Evolutionary conservation across 768 basidiomycete genomes (phyloP).

Genomic region (Gloeostereum incarnatum): DNA sequence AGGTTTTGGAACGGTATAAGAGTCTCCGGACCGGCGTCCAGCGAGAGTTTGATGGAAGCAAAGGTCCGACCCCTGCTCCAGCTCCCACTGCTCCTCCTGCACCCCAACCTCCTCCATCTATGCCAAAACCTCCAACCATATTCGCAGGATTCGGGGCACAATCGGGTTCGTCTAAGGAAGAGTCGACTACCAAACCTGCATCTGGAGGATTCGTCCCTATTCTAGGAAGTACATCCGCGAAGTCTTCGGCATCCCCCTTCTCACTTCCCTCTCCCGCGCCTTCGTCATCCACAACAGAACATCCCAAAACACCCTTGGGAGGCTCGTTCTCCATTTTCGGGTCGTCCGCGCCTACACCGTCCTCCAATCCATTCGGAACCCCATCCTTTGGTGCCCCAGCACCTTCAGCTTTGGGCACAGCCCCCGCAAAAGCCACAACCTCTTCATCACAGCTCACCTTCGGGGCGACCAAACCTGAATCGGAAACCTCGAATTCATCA

Average conservation of each 20-base stretch:
- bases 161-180: too few relatives aligned
- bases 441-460: conserved; percentile 5
- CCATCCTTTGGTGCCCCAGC: neutral
- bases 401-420: neutral
- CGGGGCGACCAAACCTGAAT: conserved; percentile 3
- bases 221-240: too few relatives aligned
- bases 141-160: too few relatives aligned
- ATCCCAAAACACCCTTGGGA: conserved; percentile 5
- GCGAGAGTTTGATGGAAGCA: conserved; percentile 37
- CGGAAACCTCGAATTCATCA: conserved; percentile 4
- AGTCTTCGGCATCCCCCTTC: too few relatives aligned
- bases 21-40: conserved; percentile 43
- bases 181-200: too few relatives aligned
- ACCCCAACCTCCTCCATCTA: conserved; percentile 4
- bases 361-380: conserved; percentile 9
- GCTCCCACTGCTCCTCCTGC: conserved; percentile 2
- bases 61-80: conserved; percentile 8
- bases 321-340: conserved; percentile 1
- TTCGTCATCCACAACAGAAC: too few relatives aligned
- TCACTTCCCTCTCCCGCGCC: too few relatives aligned
- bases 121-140: too few relatives aligned
- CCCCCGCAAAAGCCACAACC: neutral
- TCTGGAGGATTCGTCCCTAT: too few relatives aligned
- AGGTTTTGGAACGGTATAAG: conserved; percentile 50
- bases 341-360: neutral